Conservation (phyloP, 1,284 basidiomycete genomes). For the Heterobasidion irregulare region DNA sequence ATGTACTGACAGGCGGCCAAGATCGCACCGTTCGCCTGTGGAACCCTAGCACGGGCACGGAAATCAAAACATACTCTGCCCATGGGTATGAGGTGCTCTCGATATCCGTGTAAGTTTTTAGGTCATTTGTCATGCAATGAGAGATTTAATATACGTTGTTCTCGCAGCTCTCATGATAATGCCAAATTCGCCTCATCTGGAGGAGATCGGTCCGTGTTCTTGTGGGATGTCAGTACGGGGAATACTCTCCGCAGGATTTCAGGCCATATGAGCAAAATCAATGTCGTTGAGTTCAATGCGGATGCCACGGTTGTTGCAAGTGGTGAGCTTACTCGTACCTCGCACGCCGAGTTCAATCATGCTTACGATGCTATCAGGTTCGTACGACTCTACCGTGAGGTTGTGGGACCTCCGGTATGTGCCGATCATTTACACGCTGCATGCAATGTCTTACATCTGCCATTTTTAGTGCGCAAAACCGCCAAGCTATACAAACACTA, state of each 20-base stretch:
- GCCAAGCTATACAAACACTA: conserved; percentile 84
- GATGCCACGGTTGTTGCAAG: conserved; percentile 82
- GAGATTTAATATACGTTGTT: conserved; percentile 5
- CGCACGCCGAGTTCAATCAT: background rate
- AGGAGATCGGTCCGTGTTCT: conserved; percentile 85
- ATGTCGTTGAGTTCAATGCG: conserved; percentile 84
- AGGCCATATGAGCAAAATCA: conserved; percentile 87
- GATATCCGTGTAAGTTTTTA: conserved; percentile 65
- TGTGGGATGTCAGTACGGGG: conserved; percentile 94
- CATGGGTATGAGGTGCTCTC: conserved; percentile 95
- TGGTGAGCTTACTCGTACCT: conserved; percentile 40
- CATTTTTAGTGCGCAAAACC: conserved; percentile 56
- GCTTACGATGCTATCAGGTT: conserved; percentile 38
- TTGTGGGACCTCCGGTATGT: conserved; percentile 82
- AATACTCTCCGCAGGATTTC: conserved; percentile 74
- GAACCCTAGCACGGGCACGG: conserved; percentile 79
- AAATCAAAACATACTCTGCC: conserved; percentile 85
- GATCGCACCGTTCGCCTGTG: conserved; percentile 88
- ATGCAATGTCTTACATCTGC: background rate
- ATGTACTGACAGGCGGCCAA: conserved; percentile 85
- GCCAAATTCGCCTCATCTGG: conserved; percentile 90
- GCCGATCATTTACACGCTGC: conserved; percentile 3
- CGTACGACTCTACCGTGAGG: conserved; percentile 81
- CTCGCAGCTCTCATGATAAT: conserved; percentile 80
- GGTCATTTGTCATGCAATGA: conserved; percentile 2